Evolutionary conservation across 305 asterid species (phyloP), one percentile per base, ranked within the genome.

Genomic region (Coffea humblotiana): DNA sequence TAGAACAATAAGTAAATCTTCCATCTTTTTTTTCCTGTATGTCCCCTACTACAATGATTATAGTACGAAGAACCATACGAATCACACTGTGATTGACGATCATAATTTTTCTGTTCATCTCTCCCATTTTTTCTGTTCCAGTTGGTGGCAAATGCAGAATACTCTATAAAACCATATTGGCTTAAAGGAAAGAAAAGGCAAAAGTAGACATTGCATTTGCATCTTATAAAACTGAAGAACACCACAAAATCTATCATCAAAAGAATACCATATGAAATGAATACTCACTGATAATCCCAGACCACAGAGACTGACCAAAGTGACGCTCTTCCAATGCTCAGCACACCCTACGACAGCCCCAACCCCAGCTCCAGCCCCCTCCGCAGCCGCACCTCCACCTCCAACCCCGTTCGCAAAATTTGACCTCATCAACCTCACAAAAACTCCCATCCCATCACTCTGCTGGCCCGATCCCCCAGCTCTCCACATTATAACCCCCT

Each of bases 371-470:
- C 56, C 63, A 21, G 63, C n/a, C 54, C 90, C 93, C 56, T 74
- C 82, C 6, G 85, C 81, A 63, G 48, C 83, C 52, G 89, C 94
- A 80, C 83, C 90, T 1, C 86, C 90, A 77, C 67, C 87, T 40
- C 80, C 92, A 75, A 74, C 85, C 27, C 80, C 95, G 80, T 84
- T 88, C 25, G 96, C 90, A 48, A 96, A 91, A 90, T 88, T 90
- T 47, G 86, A 92, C 88, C 89, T 93, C 96, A 96, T 90, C 81
- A 96, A 89, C 96, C 85, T 94, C 85, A 88, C 80, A 82, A 96
- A 82, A 58, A 96, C 98, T 79, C 98, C 98, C 88, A 92, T 87
- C 54, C 98, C 98, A 87, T 96, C 99, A 84, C 77, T 89, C 87
- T 91, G 97, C 82, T 93, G 99, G 67, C 97, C 95, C 14, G 99